A percentile compares a stretch with the other conserved stretches of the same genome.
Evolutionary conservation across 371 early-diverging fungal genomes (phyloP).

Genomic region (Zopfochytrium polystomum): DNA sequence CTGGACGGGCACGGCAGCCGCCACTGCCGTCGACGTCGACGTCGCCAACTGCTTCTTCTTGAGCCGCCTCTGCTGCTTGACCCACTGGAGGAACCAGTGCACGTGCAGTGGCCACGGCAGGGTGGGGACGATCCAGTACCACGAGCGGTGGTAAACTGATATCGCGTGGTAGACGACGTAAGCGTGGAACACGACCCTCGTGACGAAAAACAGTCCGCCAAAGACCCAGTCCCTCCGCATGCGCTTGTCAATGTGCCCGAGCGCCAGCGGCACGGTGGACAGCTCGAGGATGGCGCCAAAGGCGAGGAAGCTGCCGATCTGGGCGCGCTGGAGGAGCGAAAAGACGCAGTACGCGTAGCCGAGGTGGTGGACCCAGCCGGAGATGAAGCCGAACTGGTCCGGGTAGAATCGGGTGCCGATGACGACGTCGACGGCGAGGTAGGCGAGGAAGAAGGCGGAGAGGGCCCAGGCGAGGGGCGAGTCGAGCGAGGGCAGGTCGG

Average conservation of each 20-base stretch:
- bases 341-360: conserved; percentile 36
- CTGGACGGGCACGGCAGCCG: too few species aligned
- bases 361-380: conserved; percentile 48
- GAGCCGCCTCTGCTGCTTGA: conserved; percentile 19
- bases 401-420: conserved; percentile 44
- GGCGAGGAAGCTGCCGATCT: conserved; percentile 43
- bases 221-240: conserved; percentile 44
- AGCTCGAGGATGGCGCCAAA: conserved; percentile 43
- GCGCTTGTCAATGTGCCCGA: conserved; percentile 38
- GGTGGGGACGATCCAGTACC: conserved; percentile 16
- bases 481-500: conserved; percentile 21
- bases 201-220: conserved; percentile 25
- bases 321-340: conserved; percentile 15
- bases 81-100: conserved; percentile 23
- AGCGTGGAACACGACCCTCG: conserved; percentile 31
- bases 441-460: conserved; percentile 36
- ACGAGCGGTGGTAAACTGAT: conserved; percentile 1
- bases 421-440: conserved; percentile 41
- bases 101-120: conserved; percentile 20
- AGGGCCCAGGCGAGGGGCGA: conserved; percentile 21
- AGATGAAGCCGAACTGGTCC: conserved; percentile 36
- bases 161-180: conserved; percentile 23
- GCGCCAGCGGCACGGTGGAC: conserved; percentile 45
- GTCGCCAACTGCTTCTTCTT: too few species aligned
- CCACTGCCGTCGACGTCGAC: too few species aligned